Base-by-base conservation (phyloP, 1,284 basidiomycete genomes). In the Cryptococcus wingfieldii region DNA sequence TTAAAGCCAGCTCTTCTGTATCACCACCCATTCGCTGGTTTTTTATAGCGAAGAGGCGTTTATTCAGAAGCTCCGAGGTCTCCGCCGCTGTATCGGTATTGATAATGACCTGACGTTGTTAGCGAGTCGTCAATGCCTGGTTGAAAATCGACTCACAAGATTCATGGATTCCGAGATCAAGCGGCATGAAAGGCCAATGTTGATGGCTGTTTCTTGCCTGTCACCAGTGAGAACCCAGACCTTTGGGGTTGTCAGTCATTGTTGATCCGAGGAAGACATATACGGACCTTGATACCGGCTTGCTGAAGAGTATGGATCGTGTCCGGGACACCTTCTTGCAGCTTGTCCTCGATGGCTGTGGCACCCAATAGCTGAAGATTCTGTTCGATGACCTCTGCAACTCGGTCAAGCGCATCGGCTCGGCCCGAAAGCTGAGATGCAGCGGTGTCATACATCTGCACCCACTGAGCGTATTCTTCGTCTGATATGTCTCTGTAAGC, bases 111-210 rank as follows among this genome's bases (percentile, higher is more conserved):
- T 91, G 64, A 7, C 18, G n/a, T 23, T 14, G 10, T 42, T n/a
- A 23, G 19, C 3, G 41, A 42, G 14, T 23, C 41, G 23, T 4
- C 2, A 5, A 16, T 42, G 14, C 14, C 3, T 39, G n/a, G 38
- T n/a, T n/a, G 25, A 44, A 49, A 45, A 0, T 12, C 16, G 34
- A 72, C 84, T 56, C 66, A 93, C 93, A 78, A 98, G 68, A 73
- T 96, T 98, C 96, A 98, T 99, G 14, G 90, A 93, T 78, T 98
- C 96, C 2, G 92, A 93, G 59, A 98, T 98, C 62, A 98, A 77
- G 59, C 92, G 84, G 79, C 95, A 98, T 2, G 91, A 94, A 82
- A 98, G 86, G 50, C 96, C 96, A 62, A 99, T 98, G 70, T 98
- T 98, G 79, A 98, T 98, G 13, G 96, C 96, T 2, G 96, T 99